Evolutionary conservation across 2,329 filamentous ascomycete species (phyloP).

Genomic region (Colletotrichum lentis): DNA sequence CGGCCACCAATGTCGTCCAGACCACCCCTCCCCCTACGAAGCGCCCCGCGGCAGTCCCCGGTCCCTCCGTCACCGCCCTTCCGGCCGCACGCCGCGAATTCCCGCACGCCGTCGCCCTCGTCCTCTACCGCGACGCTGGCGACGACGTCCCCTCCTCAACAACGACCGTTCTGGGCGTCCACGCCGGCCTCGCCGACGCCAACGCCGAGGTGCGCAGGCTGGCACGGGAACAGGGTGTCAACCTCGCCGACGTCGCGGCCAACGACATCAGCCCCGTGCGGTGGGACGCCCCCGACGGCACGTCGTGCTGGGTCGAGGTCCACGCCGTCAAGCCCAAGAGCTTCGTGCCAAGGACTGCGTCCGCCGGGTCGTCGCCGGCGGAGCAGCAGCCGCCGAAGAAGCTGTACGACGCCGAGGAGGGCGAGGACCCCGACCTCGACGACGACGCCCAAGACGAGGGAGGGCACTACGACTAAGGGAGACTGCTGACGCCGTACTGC

Average conservation of each 20-base stretch:
- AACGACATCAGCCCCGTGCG: slow-evolving; percentile 44
- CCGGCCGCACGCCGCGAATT: slow-evolving; percentile 29
- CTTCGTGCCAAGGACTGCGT: slow-evolving; percentile 24
- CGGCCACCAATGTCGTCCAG: slow-evolving; percentile 33
- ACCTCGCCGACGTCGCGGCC: background rate
- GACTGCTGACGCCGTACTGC: background rate
- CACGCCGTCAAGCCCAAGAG: slow-evolving; percentile 44
- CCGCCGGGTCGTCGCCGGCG: slow-evolving; percentile 19
- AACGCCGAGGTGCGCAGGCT: slow-evolving; percentile 47
- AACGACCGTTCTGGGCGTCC: slow-evolving; percentile 46
- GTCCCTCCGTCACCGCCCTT: slow-evolving; percentile 22
- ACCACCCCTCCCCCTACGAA: slow-evolving; percentile 58
- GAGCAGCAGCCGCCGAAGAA: slow-evolving; percentile 39
- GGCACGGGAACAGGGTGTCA: slow-evolving; percentile 43
- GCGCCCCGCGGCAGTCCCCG: slow-evolving; percentile 44
- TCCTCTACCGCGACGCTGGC: slow-evolving; percentile 46
- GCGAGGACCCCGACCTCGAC: slow-evolving; percentile 44
- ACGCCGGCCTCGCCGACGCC: slow-evolving; percentile 47
- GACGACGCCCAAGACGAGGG: slow-evolving; percentile 42
- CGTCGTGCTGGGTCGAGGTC: slow-evolving; percentile 50
- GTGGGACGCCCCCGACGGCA: slow-evolving; percentile 49
- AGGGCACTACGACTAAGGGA: slow-evolving; percentile 25
- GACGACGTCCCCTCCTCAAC: slow-evolving; percentile 27
- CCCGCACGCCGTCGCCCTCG: slow-evolving; percentile 44
- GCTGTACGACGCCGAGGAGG: slow-evolving; percentile 48